phyloP scores from a whole-genome alignment of 768 basidiomycete species.

The Psilocybe sp. region DNA sequence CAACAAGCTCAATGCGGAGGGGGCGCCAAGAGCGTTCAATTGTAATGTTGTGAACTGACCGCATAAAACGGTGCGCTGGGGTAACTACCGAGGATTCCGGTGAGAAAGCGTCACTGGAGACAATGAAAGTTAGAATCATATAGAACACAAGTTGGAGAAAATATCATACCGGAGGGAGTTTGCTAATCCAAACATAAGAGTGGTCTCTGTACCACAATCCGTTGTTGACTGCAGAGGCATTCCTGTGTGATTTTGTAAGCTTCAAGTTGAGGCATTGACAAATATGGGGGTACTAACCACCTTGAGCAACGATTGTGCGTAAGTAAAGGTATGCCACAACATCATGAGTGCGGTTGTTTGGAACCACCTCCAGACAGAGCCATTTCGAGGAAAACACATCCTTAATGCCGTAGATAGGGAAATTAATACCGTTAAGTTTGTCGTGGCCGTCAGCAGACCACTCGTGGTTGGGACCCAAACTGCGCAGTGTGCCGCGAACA shows the following conservation, averaged over 20 bases:
- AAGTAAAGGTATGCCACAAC: conserved; percentile 23
- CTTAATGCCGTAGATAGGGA: conserved; percentile 26
- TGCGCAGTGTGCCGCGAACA: no score
- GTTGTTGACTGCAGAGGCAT: conserved; percentile 31
- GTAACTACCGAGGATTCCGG: conserved; percentile 20
- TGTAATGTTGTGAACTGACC: conserved; percentile 31
- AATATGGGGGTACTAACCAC: neutral
- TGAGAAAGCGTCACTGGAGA: conserved; percentile 23
- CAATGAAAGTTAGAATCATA: neutral
- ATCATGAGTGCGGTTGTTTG: conserved; percentile 21
- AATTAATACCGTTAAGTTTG: conserved; percentile 28
- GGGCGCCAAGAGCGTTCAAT: conserved; percentile 33
- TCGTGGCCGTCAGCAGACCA: conserved; percentile 34
- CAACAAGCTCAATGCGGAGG: conserved; percentile 26
- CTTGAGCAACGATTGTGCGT: neutral
- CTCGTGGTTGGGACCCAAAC: no score
- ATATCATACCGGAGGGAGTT: conserved; percentile 26
- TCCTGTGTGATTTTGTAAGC: conserved; percentile 18
- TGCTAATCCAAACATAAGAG: conserved; percentile 23
- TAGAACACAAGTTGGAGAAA: neutral
- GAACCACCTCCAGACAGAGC: conserved; percentile 22
- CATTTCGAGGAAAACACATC: conserved; percentile 18
- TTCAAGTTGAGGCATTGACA: neutral
- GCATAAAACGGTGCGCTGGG: conserved; percentile 28
- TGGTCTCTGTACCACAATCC: conserved; percentile 36